A percentile compares a stretch with the other conserved stretches of the same genome.
Conservation (phyloP, 805 yeast species). For the Sugiyamaella floridensis region DNA sequence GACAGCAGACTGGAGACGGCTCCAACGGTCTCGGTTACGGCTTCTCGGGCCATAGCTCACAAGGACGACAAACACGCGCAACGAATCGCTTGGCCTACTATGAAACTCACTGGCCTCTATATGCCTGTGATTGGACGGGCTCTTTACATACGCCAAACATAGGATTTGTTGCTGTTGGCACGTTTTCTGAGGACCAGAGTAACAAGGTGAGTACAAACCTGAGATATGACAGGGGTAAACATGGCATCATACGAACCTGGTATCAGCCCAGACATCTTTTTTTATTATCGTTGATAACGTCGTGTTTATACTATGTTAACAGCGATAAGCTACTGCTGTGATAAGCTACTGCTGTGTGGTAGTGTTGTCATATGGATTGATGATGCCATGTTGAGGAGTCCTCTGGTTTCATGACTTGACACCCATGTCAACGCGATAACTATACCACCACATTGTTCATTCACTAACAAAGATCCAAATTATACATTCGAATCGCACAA, state of each 20-base stretch:
- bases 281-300: too few species aligned
- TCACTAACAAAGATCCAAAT: constrained; percentile 4
- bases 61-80: constrained; percentile 9
- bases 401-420: too few species aligned
- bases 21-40: neutral
- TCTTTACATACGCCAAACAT: constrained; percentile 26
- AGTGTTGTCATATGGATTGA: too few species aligned
- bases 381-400: too few species aligned
- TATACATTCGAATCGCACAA: constrained; percentile 5
- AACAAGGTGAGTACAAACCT: constrained; percentile 43
- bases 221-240: neutral
- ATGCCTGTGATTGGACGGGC: constrained; percentile 48
- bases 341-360: too few species aligned
- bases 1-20: neutral
- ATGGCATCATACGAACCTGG: too few species aligned
- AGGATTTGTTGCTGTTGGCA: constrained; percentile 52
- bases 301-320: too few species aligned
- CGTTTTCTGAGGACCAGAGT: constrained; percentile 69
- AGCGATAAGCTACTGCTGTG: too few species aligned
- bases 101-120: constrained; percentile 45
- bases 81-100: constrained; percentile 37
- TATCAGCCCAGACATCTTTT: too few species aligned
- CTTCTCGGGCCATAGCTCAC: constrained; percentile 6
- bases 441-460: neutral
- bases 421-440: too few species aligned